Base-by-base conservation (phyloP, 2,329 filamentous ascomycete species). In the Podosphaera aphanis region DNA sequence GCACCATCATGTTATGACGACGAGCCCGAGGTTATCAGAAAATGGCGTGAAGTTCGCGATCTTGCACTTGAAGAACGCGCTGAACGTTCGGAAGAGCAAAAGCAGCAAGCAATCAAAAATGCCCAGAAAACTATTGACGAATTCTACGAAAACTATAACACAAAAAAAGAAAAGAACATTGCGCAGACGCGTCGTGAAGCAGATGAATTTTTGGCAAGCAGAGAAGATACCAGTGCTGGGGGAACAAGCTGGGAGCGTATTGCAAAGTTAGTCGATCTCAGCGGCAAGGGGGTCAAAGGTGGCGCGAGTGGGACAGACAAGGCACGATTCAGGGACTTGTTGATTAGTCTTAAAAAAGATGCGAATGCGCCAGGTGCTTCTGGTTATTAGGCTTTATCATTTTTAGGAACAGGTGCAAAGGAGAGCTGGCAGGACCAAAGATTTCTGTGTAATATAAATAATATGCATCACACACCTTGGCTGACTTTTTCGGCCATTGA, bases 81-180 rank as follows among this genome's bases (percentile, higher is more conserved):
- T 52, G 78, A 93, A 62, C 75, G 88, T 53, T 88, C 88, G 46
- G 74, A 77, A 37, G 70, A 75, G 52, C 83, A 86, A 65, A 90
- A 90, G 61, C 73, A 75, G 51, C 78, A 88, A 61, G 94, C 85
- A 1, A 67, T 94, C 59, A 77, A 83, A 61, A 84, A 90, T 55
- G 90, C 90, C 10, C 84, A 85, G 59, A 74, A 86, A 61, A 90
- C 92, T 62, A 93, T 98, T 52, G 90, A 98, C 61, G 90, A 94
- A 62, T 98, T 95, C 66, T 98, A 98, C 69, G 86, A 94, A 60
- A 94, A 93, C 65, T 98, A 98, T 70, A 95, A 95, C 68, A 78
- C 80, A 63, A 93, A 94, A 68, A 88, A 90, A 62, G 90, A 98
- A 62, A 95, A 95, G 72, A 75, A 74, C 49, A 79, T 94, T 54